Conservation (phyloP, 2,329 filamentous ascomycete genomes). For the Zopfia rhizophila region DNA sequence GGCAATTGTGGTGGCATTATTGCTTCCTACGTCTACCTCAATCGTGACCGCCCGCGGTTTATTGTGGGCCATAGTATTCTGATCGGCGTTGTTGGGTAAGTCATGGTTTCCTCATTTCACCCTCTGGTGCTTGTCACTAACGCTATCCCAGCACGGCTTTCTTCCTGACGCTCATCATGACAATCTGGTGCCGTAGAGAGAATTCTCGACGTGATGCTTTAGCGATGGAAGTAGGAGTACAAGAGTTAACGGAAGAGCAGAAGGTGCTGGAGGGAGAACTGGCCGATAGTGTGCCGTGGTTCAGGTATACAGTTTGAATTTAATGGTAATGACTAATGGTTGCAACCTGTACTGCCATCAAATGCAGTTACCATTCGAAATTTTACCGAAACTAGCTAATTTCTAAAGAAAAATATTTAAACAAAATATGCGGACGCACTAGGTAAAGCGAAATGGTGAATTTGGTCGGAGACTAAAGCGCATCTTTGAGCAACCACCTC, state of each 20-base stretch:
- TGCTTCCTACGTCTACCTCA: conserved; percentile 61
- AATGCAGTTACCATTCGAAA: too few relatives aligned
- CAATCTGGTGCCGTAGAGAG: conserved; percentile 66
- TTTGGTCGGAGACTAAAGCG: too few relatives aligned
- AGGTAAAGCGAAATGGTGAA: too few relatives aligned
- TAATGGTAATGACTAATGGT: too few relatives aligned
- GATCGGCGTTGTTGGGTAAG: conserved; percentile 55
- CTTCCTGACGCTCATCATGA: conserved; percentile 65
- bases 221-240: conserved; percentile 54
- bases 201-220: conserved; percentile 64
- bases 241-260: conserved; percentile 65
- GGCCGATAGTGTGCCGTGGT: conserved; percentile 65
- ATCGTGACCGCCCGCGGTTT: conserved; percentile 57
- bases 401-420: too few relatives aligned
- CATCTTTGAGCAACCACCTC: too few relatives aligned
- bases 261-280: conserved; percentile 63
- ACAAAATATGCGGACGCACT: too few relatives aligned
- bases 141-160: conserved; percentile 56
- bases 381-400: too few relatives aligned
- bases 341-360: too few relatives aligned
- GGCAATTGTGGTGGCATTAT: conserved; percentile 79
- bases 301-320: conserved; percentile 50
- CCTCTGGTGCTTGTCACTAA: background rate
- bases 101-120: background rate
- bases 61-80: conserved; percentile 59